Evolutionary conservation across 1,284 basidiomycete genomes (phyloP).

Genomic region (Xanthoconium separans): DNA sequence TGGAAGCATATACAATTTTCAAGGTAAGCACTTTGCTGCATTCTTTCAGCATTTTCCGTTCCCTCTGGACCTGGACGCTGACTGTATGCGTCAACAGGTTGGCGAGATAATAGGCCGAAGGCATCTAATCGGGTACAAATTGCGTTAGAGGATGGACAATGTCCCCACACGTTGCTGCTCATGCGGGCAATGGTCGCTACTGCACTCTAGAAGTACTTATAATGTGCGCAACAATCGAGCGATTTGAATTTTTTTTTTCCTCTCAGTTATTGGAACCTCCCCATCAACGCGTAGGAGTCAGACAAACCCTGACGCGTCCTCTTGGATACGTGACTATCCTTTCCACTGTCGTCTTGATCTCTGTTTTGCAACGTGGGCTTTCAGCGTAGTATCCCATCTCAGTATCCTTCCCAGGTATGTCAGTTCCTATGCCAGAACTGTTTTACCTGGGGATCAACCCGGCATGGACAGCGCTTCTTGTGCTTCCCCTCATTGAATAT

Average conservation of each 20-base stretch:
- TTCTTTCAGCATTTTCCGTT: not conserved
- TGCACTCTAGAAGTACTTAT: conserved; percentile 14
- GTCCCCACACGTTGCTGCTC: not conserved
- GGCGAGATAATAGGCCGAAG: conserved; percentile 90
- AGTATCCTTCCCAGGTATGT: not conserved
- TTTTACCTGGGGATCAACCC: not conserved
- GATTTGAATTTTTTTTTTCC: not conserved
- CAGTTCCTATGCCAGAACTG: not conserved
- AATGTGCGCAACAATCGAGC: conserved; percentile 7
- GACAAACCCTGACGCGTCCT: not conserved
- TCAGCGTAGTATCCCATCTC: not conserved
- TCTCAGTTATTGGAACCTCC: not conserved
- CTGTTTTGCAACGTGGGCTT: not conserved
- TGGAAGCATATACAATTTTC: conserved; percentile 89
- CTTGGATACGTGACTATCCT: not conserved
- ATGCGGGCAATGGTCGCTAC: not conserved
- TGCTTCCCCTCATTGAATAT: not conserved
- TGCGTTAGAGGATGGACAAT: conserved; percentile 48
- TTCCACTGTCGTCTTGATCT: not conserved
- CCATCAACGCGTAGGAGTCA: not conserved
- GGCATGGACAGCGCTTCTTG: not conserved
- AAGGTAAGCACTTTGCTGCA: conserved; percentile 48
- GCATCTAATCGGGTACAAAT: conserved; percentile 81
- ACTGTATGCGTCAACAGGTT: conserved; percentile 46
- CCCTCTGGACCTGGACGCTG: conserved; percentile 17